Conservation (phyloP, 2,329 filamentous ascomycete species). For the Clarireedia homoeocarpa region DNA sequence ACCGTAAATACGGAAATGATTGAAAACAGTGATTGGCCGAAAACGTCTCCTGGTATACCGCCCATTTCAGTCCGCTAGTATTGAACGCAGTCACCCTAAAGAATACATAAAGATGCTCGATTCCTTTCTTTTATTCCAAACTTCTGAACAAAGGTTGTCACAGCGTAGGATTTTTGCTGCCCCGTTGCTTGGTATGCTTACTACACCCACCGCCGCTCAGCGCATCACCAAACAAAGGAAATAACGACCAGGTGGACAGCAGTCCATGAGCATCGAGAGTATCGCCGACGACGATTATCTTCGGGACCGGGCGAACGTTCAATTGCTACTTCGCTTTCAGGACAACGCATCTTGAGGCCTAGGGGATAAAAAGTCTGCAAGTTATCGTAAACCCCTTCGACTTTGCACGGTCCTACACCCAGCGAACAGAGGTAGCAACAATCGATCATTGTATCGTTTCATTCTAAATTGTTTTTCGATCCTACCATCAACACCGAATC, state of each 20-base stretch:
- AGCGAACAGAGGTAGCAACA: conserved; percentile 22
- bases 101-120: conserved; percentile 28
- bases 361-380: too few species aligned
- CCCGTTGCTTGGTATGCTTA: conserved; percentile 8
- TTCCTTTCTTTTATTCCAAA: conserved; percentile 22
- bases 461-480: conserved; percentile 22
- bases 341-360: too few species aligned
- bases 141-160: conserved; percentile 25
- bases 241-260: not conserved
- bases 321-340: too few species aligned
- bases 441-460: conserved; percentile 16
- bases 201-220: conserved; percentile 11
- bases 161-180: conserved; percentile 10
- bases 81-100: conserved; percentile 7
- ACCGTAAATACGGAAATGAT: conserved; percentile 10
- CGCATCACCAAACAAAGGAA: conserved; percentile 8
- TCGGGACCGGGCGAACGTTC: too few species aligned
- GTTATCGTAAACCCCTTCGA: conserved; percentile 17
- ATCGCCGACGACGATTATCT: too few species aligned
- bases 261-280: too few species aligned
- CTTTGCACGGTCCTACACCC: conserved; percentile 16
- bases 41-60: conserved; percentile 19
- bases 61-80: conserved; percentile 20
- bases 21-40: conserved; percentile 26
- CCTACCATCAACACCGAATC: conserved; percentile 19